These are phyloP conservation scores for Plantago elongata DNA, from an alignment of 257 asterid genomes.

Conservation along the genomic window DNA sequence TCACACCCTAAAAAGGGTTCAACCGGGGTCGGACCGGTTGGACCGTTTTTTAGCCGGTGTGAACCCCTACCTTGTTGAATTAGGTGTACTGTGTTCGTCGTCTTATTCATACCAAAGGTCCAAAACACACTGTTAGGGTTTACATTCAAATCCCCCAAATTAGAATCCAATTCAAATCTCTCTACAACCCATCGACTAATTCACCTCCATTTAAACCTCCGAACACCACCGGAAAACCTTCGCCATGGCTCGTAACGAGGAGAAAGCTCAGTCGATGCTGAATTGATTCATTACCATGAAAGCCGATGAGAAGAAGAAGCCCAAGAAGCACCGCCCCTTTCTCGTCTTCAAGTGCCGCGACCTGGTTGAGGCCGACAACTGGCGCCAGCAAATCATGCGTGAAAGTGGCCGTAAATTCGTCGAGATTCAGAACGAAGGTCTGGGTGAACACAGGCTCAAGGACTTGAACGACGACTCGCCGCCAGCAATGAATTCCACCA, in stretches of 20 bases:
- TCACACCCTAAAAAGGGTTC: too few species aligned
- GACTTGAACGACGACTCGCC: conserved; percentile 95
- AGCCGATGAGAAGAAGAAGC: conserved; percentile 79
- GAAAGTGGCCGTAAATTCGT: conserved; percentile 91
- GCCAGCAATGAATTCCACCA: too few species aligned
- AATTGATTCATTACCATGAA: conserved; percentile 87
- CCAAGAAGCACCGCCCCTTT: conserved; percentile 91
- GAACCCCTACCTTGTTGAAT: too few species aligned
- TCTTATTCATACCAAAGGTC: too few species aligned
- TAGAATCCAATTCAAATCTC: too few species aligned
- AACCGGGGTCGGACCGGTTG: too few species aligned
- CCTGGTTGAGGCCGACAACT: conserved; percentile 89
- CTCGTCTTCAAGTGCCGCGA: conserved; percentile 97
- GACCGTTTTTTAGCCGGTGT: too few species aligned
- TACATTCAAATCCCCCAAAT: too few species aligned
- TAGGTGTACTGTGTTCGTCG: too few species aligned
- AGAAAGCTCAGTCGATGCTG: conserved; percentile 96
- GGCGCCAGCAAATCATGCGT: conserved; percentile 97
- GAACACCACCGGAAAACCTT: conserved; percentile 18
- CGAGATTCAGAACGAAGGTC: conserved; percentile 88
- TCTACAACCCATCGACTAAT: too few species aligned
- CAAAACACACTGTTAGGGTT: too few species aligned
- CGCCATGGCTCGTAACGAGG: conserved; percentile 97
- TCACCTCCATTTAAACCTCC: conserved; percentile 4
- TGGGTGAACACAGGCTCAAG: conserved; percentile 83